Percentiles rank a stretch among this genome's conserved stretches.
These are phyloP conservation scores for Mycena filopes DNA, from an alignment of 768 basidiomycete genomes.

Conservation along the genomic window DNA sequence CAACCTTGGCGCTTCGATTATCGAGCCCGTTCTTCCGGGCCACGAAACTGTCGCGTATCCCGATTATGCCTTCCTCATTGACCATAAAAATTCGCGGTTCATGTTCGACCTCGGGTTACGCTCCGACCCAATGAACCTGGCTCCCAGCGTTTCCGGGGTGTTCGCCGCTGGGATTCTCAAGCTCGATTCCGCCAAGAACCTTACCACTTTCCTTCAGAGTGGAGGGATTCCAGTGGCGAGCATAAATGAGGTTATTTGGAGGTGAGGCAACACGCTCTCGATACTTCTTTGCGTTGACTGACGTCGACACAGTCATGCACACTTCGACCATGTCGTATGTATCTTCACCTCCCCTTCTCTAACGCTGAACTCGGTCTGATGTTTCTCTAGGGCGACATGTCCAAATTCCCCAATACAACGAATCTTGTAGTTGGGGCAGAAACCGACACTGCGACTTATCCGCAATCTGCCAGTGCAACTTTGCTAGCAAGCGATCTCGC, in stretches of 20 bases:
- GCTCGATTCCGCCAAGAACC: constrained; percentile 1
- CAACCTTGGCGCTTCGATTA: not conserved
- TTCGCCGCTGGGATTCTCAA: not conserved
- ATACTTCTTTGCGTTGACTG: not conserved
- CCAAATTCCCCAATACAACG: constrained; percentile 31
- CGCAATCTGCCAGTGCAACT: constrained; percentile 6
- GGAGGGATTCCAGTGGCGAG: constrained; percentile 20
- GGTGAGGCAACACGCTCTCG: not conserved
- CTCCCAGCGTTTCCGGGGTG: constrained; percentile 5
- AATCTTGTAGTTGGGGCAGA: constrained; percentile 18
- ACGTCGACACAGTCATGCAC: constrained; percentile 3
- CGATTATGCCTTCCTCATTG: constrained; percentile 16
- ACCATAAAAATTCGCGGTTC: constrained; percentile 5
- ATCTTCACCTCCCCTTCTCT: not conserved
- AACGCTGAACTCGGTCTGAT: too few species aligned
- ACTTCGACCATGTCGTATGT: constrained; percentile 20
- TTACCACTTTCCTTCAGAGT: constrained; percentile 8
- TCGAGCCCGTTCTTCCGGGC: constrained; percentile 14
- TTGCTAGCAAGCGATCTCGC: constrained; percentile 23
- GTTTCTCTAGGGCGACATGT: constrained; percentile 25
- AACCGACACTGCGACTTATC: constrained; percentile 20
- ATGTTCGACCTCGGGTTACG: constrained; percentile 30
- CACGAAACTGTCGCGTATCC: constrained; percentile 4
- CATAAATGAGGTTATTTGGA: constrained; percentile 26
- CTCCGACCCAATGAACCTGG: constrained; percentile 10